These are phyloP conservation scores for Blastobotrys raffinosifermentans DNA, from an alignment of 1,139 yeast genomes.

Conservation along the genomic window DNA sequence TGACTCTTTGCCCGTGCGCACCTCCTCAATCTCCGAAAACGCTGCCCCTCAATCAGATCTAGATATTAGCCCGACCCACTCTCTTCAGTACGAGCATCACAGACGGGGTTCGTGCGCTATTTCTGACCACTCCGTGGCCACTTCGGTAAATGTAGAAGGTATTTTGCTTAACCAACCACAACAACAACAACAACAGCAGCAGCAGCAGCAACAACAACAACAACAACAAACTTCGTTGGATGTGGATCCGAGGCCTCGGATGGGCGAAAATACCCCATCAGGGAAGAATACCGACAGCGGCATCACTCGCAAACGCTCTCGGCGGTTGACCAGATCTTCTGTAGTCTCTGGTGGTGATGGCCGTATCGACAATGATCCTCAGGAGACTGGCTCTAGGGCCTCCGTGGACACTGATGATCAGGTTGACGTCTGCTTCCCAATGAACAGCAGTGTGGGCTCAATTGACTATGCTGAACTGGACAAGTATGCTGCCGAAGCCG, in stretches of 20 bases:
- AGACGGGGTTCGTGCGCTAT: slow-evolving; percentile 20
- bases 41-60: background rate
- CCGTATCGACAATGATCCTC: slow-evolving; percentile 14
- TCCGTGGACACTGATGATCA: slow-evolving; percentile 51
- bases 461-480: slow-evolving; percentile 37
- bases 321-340: slow-evolving; percentile 21
- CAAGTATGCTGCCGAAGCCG: slow-evolving; percentile 27
- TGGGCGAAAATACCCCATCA: slow-evolving; percentile 17
- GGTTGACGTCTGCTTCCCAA: slow-evolving; percentile 96
- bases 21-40: slow-evolving; percentile 13
- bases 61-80: background rate
- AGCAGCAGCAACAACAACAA: background rate
- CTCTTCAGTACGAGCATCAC: background rate
- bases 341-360: slow-evolving; percentile 11
- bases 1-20: slow-evolving; percentile 26
- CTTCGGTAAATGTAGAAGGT: slow-evolving; percentile 13
- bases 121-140: slow-evolving; percentile 18
- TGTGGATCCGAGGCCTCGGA: slow-evolving; percentile 14
- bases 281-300: slow-evolving; percentile 22
- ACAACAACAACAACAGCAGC: slow-evolving; percentile 3
- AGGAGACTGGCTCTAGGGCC: slow-evolving; percentile 23
- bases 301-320: slow-evolving; percentile 13
- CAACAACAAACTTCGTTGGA: slow-evolving; percentile 14
- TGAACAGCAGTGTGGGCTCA: slow-evolving; percentile 59
- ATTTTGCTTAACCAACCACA: slow-evolving; percentile 14